Base-by-base conservation (phyloP, 805 yeast genomes). In the Danielozyma ontarioensis region DNA sequence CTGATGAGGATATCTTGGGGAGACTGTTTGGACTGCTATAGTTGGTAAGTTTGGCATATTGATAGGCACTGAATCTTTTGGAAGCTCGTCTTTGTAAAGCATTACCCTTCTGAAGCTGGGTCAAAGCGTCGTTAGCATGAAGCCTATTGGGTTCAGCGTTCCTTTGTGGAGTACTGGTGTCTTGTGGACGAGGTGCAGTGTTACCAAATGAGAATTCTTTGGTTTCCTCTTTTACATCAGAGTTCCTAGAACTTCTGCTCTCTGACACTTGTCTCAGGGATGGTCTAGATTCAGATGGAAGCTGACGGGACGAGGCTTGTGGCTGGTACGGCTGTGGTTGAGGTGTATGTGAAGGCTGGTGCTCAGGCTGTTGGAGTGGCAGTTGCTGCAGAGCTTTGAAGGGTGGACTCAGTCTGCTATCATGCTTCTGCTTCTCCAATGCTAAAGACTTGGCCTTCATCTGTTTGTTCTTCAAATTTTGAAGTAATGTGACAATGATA, bases 41-140 rank as follows among this genome's bases (percentile, higher is more conserved):
- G 39, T 72, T 76, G 0, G 85, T 66, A 8, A 84, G 67, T 48
- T 83, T 84, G 1, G 94, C 86, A 58, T 81, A 80, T 50, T 90
- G 97, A 40, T 89, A 90, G 0, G 97, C 96, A 4, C 96, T 87
- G 52, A 83, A 90, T 35, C 98, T 68, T 46, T 90, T 82, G 0
- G 97, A 89, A 0, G 97, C 99, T 40, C 96, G 74, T 45, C 99
- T 73, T 63, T 83, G 94, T 21, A 93, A 64, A 3, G 85, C 82
- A 30, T 84, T 85, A 3, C 89, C 86, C 29, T 80, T 78, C 49
- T 90, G 96, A 7, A 90, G 65, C 45, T 84, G 85, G 0, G 78
- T 68, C 18, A 89, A 64, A 0, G 96, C 87, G 45, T 82, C 87
- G 24, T 48, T 51, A 13, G 28, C 38, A 15, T 21, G 12, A 11